phyloP scores from a whole-genome alignment of 768 basidiomycete genomes.

The Infundibulicybe gibba region DNA sequence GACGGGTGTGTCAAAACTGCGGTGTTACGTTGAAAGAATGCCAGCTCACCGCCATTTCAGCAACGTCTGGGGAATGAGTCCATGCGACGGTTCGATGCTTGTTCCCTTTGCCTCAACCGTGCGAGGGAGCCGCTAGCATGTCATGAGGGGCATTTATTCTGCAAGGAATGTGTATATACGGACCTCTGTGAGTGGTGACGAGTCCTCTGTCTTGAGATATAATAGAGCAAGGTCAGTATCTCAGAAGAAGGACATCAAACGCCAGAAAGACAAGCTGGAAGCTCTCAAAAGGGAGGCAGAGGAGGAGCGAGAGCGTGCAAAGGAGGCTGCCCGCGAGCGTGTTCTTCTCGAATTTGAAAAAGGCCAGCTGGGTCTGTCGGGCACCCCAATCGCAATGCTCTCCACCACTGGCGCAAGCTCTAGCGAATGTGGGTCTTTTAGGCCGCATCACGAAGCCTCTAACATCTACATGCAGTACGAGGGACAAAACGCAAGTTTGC shows the following conservation, averaged over 20 bases:
- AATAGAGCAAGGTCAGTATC: constrained; percentile 43
- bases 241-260: constrained; percentile 92
- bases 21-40: not conserved
- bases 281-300: constrained; percentile 76
- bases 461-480: constrained; percentile 32
- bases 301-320: constrained; percentile 65
- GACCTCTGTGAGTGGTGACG: constrained; percentile 63
- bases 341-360: constrained; percentile 89
- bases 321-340: constrained; percentile 78
- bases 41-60: constrained; percentile 21
- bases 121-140: constrained; percentile 86
- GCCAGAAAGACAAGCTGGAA: constrained; percentile 80
- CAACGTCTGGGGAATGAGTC: constrained; percentile 89
- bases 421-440: constrained; percentile 24
- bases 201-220: not conserved
- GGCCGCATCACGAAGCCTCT: not conserved
- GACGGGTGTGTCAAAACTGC: constrained; percentile 42
- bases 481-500: constrained; percentile 84
- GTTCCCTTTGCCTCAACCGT: constrained; percentile 80
- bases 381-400: constrained; percentile 28
- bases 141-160: constrained; percentile 86
- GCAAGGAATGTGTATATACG: constrained; percentile 90
- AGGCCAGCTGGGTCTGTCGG: constrained; percentile 72
- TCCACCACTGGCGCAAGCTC: constrained; percentile 34
- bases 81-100: constrained; percentile 90